These are phyloP conservation scores for Chrysoporthe puriensis DNA, from an alignment of 2,329 filamentous ascomycete genomes.

Conservation along the genomic window DNA sequence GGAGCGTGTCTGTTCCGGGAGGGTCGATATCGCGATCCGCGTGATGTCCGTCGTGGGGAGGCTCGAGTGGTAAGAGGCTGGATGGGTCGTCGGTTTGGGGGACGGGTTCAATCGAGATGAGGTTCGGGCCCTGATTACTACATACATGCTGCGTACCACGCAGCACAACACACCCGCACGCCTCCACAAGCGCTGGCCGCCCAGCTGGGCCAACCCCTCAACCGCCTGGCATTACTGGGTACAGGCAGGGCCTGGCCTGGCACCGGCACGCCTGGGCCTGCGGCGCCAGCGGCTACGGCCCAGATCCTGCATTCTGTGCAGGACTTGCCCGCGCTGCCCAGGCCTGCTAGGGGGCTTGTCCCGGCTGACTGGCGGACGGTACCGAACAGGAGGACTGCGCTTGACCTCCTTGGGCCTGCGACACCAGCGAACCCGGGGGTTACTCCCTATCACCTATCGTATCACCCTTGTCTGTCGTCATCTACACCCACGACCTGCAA, in stretches of 20 bases:
- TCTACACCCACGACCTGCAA: not conserved
- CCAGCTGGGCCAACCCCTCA: no score
- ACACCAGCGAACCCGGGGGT: not conserved
- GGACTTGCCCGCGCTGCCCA: no score
- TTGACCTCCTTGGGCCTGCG: not conserved
- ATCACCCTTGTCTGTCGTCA: conserved; percentile 2
- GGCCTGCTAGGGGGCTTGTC: not conserved
- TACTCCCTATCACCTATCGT: not conserved
- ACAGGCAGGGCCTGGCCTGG: not conserved
- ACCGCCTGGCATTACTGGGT: not conserved
- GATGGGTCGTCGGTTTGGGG: not conserved
- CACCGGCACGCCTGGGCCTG: not conserved
- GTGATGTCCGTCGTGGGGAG: conserved; percentile 1
- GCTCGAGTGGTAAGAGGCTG: not conserved
- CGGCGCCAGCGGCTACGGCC: conserved; percentile 1
- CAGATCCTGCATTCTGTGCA: no score
- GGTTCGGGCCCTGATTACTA: not conserved
- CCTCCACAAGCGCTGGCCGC: no score
- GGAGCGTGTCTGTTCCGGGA: conserved; percentile 17
- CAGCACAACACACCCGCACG: not conserved
- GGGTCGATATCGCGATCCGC: not conserved
- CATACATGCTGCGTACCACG: not conserved
- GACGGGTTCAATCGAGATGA: conserved; percentile 1
- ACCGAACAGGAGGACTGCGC: not conserved
- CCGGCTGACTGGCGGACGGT: not conserved